These are phyloP conservation scores for Cucurbita maxima DNA, from an alignment of 306 rosid species.

Conservation along the genomic window DNA sequence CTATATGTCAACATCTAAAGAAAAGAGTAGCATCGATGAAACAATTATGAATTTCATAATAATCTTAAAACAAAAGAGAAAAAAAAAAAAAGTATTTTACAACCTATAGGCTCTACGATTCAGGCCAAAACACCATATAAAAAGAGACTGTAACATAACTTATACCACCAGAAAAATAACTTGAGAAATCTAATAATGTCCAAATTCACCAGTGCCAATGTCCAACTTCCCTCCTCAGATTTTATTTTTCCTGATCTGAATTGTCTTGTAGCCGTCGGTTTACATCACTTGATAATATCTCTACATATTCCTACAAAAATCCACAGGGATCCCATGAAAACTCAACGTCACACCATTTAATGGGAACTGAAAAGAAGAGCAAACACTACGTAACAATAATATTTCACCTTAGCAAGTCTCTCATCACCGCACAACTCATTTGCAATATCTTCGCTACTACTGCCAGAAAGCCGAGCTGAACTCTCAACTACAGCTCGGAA, in stretches of 20 bases:
- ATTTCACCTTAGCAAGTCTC: conserved; percentile 45
- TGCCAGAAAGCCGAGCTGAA: conserved; percentile 40
- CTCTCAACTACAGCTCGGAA: conserved; percentile 67
- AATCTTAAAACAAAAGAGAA: background rate
- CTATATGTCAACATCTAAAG: too few species aligned
- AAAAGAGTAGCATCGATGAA: background rate
- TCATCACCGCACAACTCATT: conserved; percentile 72
- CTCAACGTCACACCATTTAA: background rate
- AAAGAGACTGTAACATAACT: background rate
- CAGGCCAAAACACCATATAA: background rate
- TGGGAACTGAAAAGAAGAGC: background rate
- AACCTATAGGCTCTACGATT: background rate
- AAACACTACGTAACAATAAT: background rate
- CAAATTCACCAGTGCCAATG: background rate
- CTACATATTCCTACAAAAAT: conserved; percentile 60
- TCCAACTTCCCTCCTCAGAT: background rate
- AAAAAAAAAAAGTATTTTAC: background rate
- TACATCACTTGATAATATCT: conserved; percentile 44
- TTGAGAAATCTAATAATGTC: background rate
- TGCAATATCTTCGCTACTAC: conserved; percentile 38
- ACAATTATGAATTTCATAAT: background rate
- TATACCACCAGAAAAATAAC: background rate
- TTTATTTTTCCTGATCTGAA: conserved; percentile 21
- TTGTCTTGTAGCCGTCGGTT: conserved; percentile 28
- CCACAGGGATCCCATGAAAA: background rate